Evolutionary conservation across 2,329 filamentous ascomycete genomes (phyloP).

Genomic region (Aspergillaceae sp.): DNA sequence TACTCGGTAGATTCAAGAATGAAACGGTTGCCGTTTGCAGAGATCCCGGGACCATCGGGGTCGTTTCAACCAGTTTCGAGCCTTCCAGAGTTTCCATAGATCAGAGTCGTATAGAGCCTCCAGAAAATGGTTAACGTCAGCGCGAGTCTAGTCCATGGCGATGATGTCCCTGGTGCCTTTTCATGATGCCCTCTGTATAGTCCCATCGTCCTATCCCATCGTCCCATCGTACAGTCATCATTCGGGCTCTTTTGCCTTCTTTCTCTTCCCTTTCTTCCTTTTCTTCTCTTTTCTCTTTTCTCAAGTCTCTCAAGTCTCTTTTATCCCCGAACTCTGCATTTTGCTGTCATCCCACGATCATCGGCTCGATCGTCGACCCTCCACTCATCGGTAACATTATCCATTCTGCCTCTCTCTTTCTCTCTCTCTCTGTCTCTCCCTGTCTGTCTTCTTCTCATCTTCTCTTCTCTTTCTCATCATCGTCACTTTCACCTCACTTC

Average conservation of each 20-base stretch:
- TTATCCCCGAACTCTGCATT: slow-evolving; percentile 26
- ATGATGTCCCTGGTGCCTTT: neutral
- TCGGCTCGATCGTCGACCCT: neutral
- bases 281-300: slow-evolving; percentile 14
- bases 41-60: neutral
- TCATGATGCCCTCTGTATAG: neutral
- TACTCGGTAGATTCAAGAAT: neutral
- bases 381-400: slow-evolving; percentile 1
- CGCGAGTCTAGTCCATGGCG: neutral
- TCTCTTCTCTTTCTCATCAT: slow-evolving; percentile 1
- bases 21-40: neutral
- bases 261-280: slow-evolving; percentile 12
- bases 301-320: slow-evolving; percentile 12
- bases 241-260: neutral
- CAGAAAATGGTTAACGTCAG: neutral
- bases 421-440: slow-evolving; percentile 2
- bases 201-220: neutral
- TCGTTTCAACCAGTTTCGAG: neutral
- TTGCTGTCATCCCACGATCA: slow-evolving; percentile 2
- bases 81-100: neutral
- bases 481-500: neutral
- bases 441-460: slow-evolving; percentile 3
- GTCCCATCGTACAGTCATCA: no score
- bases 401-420: neutral
- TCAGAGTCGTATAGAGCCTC: no score